Percentiles rank a stretch among this genome's conserved stretches.
phyloP scores from a whole-genome alignment of 352 stramenopile species.

The Elongisporangium senticosum region DNA sequence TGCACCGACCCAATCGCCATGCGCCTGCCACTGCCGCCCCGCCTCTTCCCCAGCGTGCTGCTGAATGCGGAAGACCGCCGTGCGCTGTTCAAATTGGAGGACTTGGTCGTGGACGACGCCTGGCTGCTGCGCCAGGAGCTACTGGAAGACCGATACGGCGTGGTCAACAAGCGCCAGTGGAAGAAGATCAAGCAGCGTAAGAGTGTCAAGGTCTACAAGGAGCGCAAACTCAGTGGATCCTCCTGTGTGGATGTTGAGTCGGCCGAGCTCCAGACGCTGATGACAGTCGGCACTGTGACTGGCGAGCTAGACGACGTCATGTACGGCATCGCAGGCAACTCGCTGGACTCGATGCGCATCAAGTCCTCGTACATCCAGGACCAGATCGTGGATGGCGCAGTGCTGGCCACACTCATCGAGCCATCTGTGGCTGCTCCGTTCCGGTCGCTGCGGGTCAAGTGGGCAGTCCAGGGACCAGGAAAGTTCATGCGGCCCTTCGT shows the following conservation, averaged over 20 bases:
- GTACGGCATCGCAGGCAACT: slow-evolving; percentile 25
- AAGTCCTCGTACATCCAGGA: slow-evolving; percentile 43
- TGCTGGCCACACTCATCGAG: slow-evolving; percentile 37
- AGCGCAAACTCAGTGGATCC: slow-evolving; percentile 7
- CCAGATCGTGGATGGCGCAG: slow-evolving; percentile 35
- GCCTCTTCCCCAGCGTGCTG: slow-evolving; percentile 17
- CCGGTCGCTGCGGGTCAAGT: slow-evolving; percentile 28
- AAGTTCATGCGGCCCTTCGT: slow-evolving; percentile 20
- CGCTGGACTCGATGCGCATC: slow-evolving; percentile 37
- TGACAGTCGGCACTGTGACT: slow-evolving; percentile 32
- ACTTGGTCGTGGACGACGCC: slow-evolving; percentile 9
- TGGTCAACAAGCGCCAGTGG: slow-evolving; percentile 14
- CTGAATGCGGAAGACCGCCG: slow-evolving; percentile 7
- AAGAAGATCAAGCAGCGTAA: slow-evolving; percentile 27
- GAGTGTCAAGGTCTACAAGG: slow-evolving; percentile 20
- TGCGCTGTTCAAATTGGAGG: slow-evolving; percentile 10
- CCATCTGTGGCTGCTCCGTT: slow-evolving; percentile 51
- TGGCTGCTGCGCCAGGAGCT: not conserved
- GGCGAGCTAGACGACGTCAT: slow-evolving; percentile 45
- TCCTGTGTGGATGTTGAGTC: not conserved
- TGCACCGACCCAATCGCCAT: slow-evolving; percentile 4
- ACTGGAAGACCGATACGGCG: slow-evolving; percentile 1
- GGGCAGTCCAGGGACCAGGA: slow-evolving; percentile 26
- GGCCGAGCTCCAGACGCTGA: slow-evolving; percentile 15
- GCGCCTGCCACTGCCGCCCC: slow-evolving; percentile 20